phyloP scores from a whole-genome alignment of 495 filamentous ascomycete species.

The Trypethelium eluteriae region DNA sequence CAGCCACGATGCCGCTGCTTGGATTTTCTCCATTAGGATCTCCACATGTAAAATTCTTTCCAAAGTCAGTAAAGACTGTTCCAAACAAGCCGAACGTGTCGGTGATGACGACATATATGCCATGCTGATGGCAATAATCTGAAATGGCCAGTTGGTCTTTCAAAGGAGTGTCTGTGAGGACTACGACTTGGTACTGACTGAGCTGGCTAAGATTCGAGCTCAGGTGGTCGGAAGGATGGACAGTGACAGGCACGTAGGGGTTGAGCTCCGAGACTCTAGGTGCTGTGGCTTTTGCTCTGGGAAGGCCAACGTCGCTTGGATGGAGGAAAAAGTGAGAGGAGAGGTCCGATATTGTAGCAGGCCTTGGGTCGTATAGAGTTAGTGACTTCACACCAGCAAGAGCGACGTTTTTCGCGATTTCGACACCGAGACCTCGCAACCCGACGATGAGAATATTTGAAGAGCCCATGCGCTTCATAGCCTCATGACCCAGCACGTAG shows the following conservation, averaged over 20 bases:
- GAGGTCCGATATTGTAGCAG: constrained; percentile 72
- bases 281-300: constrained; percentile 75
- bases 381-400: constrained; percentile 89
- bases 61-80: constrained; percentile 94
- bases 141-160: constrained; percentile 72
- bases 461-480: constrained; percentile 98
- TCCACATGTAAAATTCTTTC: constrained; percentile 79
- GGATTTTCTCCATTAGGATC: constrained; percentile 88
- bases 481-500: constrained; percentile 96
- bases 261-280: constrained; percentile 91
- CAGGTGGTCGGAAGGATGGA: constrained; percentile 59
- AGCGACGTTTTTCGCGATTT: constrained; percentile 98
- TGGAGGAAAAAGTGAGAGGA: constrained; percentile 96
- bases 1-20: constrained; percentile 81
- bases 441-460: constrained; percentile 92
- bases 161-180: constrained; percentile 76
- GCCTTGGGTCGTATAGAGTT: constrained; percentile 79
- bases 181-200: constrained; percentile 82
- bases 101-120: constrained; percentile 78
- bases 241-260: constrained; percentile 81
- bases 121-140: constrained; percentile 86
- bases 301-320: constrained; percentile 81
- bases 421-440: constrained; percentile 87
- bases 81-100: constrained; percentile 94
- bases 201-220: constrained; percentile 65